phyloP scores from a whole-genome alignment of 108 stramenopile genomes.

The Cyclotella cryptica region DNA sequence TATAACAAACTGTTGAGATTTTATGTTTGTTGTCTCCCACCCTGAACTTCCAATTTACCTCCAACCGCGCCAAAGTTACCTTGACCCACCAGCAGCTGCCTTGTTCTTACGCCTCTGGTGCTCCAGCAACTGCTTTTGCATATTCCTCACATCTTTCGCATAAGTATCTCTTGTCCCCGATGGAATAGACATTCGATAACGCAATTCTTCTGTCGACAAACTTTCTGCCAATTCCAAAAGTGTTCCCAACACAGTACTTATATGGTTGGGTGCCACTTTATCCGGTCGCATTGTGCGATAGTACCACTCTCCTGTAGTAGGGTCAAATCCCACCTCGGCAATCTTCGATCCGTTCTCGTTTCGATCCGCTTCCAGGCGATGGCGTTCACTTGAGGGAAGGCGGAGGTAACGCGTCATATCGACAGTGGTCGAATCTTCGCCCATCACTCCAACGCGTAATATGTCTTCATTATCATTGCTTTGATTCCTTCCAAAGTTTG shows the following conservation, averaged over 20 bases:
- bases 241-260: constrained; percentile 85
- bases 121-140: constrained; percentile 82
- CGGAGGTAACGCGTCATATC: constrained; percentile 85
- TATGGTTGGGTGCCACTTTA: constrained; percentile 87
- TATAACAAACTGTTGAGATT: too few relatives aligned
- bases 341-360: constrained; percentile 69
- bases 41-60: too few relatives aligned
- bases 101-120: constrained; percentile 70
- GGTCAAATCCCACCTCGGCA: constrained; percentile 90
- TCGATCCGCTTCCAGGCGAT: constrained; percentile 85
- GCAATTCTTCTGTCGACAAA: constrained; percentile 84
- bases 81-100: constrained; percentile 32
- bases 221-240: constrained; percentile 87
- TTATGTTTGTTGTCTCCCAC: too few relatives aligned
- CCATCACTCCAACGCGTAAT: constrained; percentile 74
- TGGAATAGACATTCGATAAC: constrained; percentile 86
- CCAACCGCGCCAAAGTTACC: background rate
- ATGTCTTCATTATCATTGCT: constrained; percentile 50
- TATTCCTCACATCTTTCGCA: constrained; percentile 72
- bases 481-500: constrained; percentile 39
- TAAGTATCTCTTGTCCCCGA: constrained; percentile 84
- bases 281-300: constrained; percentile 90
- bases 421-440: constrained; percentile 76
- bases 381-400: constrained; percentile 78
- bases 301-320: constrained; percentile 92